Evolutionary conservation across 192 early-diverging fungal species (phyloP).

Genomic region (Chytriomyces sp.): DNA sequence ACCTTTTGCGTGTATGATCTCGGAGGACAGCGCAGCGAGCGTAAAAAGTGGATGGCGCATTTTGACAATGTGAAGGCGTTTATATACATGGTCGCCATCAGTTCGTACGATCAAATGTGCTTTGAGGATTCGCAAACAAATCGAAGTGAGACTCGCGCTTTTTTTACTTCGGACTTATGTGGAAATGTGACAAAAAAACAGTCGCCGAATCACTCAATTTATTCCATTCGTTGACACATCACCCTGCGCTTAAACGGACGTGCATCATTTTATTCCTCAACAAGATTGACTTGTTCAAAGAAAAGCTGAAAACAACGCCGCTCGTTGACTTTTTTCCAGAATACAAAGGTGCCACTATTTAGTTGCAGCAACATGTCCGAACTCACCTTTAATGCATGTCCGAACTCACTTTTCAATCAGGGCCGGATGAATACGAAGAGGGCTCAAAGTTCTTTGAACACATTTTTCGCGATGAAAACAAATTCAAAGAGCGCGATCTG

Average conservation of each 20-base stretch:
- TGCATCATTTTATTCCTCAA: slow-evolving; percentile 93
- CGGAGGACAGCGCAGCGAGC: slow-evolving; percentile 4
- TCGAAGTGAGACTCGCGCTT: slow-evolving; percentile 1
- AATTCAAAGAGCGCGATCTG: slow-evolving; percentile 49
- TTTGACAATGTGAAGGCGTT: slow-evolving; percentile 7
- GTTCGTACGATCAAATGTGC: slow-evolving; percentile 7
- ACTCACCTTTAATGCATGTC: no score
- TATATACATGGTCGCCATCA: slow-evolving; percentile 4
- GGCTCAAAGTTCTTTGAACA: slow-evolving; percentile 52
- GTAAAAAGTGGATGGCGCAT: neutral
- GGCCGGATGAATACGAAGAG: slow-evolving; percentile 50
- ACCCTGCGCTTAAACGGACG: slow-evolving; percentile 89
- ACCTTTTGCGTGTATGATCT: slow-evolving; percentile 38
- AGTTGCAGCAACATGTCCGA: neutral
- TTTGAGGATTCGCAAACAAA: neutral
- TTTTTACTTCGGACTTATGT: slow-evolving; percentile 15
- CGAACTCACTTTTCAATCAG: slow-evolving; percentile 16
- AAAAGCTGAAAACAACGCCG: slow-evolving; percentile 51
- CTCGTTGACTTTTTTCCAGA: slow-evolving; percentile 43
- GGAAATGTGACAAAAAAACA: neutral
- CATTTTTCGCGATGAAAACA: slow-evolving; percentile 48
- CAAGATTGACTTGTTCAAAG: slow-evolving; percentile 77
- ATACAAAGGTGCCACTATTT: slow-evolving; percentile 1
- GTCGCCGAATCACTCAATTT: slow-evolving; percentile 88
- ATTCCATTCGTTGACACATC: slow-evolving; percentile 90